Evolutionary conservation across 306 rosid species (phyloP).

Genomic region (Malus fusca): DNA sequence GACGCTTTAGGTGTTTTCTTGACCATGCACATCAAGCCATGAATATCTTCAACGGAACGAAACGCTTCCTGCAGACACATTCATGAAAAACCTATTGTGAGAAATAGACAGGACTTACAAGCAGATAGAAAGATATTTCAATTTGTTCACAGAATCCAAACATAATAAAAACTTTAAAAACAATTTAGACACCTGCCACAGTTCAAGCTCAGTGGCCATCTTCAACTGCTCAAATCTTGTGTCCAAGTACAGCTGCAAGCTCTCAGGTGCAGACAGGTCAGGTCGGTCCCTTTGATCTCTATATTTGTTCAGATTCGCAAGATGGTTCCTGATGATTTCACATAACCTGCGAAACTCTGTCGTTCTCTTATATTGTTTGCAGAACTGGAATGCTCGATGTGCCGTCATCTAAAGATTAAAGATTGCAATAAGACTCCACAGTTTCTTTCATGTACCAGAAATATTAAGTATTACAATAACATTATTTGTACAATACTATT

Average conservation of each 20-base stretch:
- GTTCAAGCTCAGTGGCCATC: slow-evolving; percentile 87
- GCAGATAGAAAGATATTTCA: background rate
- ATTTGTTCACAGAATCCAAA: background rate
- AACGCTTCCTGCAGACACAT: slow-evolving; percentile 79
- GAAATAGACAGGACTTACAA: background rate
- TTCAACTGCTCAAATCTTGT: slow-evolving; percentile 97
- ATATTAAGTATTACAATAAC: background rate
- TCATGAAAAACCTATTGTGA: background rate
- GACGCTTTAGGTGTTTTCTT: slow-evolving; percentile 93
- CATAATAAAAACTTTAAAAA: background rate
- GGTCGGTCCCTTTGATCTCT: slow-evolving; percentile 96
- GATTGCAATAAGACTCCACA: background rate
- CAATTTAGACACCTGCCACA: slow-evolving; percentile 74
- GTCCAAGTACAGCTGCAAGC: slow-evolving; percentile 86
- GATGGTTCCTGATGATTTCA: slow-evolving; percentile 87
- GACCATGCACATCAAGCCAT: slow-evolving; percentile 94
- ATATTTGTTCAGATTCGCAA: slow-evolving; percentile 80
- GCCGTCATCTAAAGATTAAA: slow-evolving; percentile 81
- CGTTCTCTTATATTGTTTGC: slow-evolving; percentile 89
- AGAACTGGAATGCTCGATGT: slow-evolving; percentile 97
- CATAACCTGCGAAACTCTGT: slow-evolving; percentile 92
- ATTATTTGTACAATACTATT: background rate
- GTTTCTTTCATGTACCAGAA: background rate
- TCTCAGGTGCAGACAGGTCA: slow-evolving; percentile 81
- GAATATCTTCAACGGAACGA: slow-evolving; percentile 90